Conservation (phyloP, 345 rosid genomes). For the Ceriops decandra region DNA sequence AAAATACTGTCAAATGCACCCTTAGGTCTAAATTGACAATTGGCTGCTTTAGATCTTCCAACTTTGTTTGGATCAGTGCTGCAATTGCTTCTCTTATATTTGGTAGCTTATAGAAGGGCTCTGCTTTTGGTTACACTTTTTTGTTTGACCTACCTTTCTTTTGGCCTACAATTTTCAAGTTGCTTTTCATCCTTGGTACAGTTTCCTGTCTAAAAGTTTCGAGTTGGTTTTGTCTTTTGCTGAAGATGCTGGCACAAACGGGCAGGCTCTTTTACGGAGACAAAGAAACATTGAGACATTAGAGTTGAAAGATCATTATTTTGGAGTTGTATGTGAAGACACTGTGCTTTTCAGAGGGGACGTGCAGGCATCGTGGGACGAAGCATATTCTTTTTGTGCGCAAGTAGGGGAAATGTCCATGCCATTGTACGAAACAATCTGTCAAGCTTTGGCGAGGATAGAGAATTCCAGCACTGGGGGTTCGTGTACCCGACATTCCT, state of each 20-base stretch:
- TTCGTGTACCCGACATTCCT: slow-evolving; percentile 7
- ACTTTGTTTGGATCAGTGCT: background rate
- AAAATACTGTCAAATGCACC: too few species aligned
- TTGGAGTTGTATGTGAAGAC: background rate
- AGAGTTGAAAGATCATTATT: slow-evolving; percentile 3
- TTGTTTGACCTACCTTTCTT: background rate
- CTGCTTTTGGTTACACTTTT: background rate
- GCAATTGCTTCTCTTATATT: background rate
- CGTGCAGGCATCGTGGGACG: slow-evolving; percentile 3
- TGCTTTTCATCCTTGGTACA: too few species aligned
- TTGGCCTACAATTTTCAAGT: background rate
- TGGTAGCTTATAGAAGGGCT: too few species aligned
- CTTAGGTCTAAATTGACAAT: too few species aligned
- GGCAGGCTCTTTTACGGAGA: background rate
- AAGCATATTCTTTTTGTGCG: background rate
- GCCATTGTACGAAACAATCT: background rate
- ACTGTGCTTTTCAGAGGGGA: background rate
- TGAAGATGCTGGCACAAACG: slow-evolving; percentile 2
- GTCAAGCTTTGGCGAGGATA: background rate
- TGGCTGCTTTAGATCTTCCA: background rate
- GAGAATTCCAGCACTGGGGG: background rate
- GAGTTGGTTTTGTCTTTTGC: background rate
- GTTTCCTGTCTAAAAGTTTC: background rate
- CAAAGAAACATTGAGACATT: slow-evolving; percentile 3
- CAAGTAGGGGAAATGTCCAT: background rate